Evolutionary conservation across 176 grass and related monocot species (phyloP).

Genomic region (Musa beccarii): DNA sequence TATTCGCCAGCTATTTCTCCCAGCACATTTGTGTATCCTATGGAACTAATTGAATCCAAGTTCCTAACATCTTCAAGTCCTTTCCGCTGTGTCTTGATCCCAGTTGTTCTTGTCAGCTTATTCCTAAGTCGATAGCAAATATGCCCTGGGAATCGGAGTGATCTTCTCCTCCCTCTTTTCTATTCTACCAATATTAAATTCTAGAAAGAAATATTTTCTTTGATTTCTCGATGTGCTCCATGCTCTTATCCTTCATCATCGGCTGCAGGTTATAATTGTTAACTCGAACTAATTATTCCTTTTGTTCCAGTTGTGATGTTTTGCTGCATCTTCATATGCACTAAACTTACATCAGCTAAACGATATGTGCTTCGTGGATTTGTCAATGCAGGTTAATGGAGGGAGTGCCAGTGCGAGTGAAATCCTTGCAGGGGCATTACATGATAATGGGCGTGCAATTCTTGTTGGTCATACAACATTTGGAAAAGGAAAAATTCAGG

Average conservation of each 20-base stretch:
- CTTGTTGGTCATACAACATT: conserved; percentile 78
- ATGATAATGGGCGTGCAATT: conserved; percentile 92
- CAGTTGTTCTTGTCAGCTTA: too few relatives aligned
- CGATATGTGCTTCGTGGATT: neutral
- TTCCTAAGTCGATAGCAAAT: too few relatives aligned
- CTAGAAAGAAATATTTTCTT: neutral
- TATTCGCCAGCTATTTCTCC: neutral
- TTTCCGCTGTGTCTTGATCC: too few relatives aligned
- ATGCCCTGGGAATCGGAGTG: too few relatives aligned
- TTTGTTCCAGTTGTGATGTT: neutral
- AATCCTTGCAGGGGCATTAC: conserved; percentile 84
- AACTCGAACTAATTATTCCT: too few relatives aligned
- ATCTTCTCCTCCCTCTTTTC: too few relatives aligned
- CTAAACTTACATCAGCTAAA: neutral
- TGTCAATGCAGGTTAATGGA: conserved; percentile 65
- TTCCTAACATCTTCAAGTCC: too few relatives aligned
- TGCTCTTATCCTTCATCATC: too few relatives aligned
- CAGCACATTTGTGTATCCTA: neutral
- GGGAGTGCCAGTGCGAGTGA: conserved; percentile 89
- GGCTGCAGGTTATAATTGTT: too few relatives aligned
- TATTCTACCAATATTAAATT: too few relatives aligned
- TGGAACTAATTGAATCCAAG: too few relatives aligned
- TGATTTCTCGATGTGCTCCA: too few relatives aligned
- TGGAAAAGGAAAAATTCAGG: conserved; percentile 98
- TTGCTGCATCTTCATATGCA: neutral